phyloP scores from a whole-genome alignment of 305 asterid species.

The Withania somnifera region DNA sequence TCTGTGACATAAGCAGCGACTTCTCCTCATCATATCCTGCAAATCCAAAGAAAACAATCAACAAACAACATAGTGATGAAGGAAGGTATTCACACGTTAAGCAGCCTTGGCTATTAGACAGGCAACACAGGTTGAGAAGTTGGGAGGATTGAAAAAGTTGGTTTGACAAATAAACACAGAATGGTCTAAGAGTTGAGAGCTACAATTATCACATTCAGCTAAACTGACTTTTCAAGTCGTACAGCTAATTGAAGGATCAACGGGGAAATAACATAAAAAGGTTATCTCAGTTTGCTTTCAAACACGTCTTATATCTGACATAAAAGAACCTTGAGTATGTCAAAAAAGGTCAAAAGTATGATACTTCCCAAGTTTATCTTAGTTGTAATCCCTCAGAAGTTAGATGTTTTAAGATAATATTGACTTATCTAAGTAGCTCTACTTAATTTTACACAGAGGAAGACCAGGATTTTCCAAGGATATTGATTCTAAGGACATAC shows the following conservation, averaged over 20 bases:
- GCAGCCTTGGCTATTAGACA: neutral
- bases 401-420: neutral
- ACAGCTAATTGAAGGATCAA: neutral
- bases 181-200: neutral
- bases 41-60: neutral
- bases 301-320: neutral
- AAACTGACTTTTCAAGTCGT: neutral
- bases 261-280: neutral
- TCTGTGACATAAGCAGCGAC: conserved; percentile 24
- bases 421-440: neutral
- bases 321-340: neutral
- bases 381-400: neutral
- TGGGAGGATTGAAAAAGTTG: neutral
- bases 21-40: conserved; percentile 29
- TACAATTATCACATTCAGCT: neutral
- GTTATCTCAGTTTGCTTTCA: neutral
- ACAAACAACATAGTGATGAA: neutral
- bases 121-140: neutral
- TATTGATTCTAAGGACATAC: conserved; percentile 14
- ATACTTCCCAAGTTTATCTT: neutral
- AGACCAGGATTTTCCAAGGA: neutral
- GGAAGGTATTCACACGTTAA: neutral
- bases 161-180: neutral
- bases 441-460: neutral
- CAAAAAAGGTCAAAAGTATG: neutral